Base-by-base conservation (phyloP, 2,329 filamentous ascomycete genomes). In the Aspergillus ochraceus region DNA sequence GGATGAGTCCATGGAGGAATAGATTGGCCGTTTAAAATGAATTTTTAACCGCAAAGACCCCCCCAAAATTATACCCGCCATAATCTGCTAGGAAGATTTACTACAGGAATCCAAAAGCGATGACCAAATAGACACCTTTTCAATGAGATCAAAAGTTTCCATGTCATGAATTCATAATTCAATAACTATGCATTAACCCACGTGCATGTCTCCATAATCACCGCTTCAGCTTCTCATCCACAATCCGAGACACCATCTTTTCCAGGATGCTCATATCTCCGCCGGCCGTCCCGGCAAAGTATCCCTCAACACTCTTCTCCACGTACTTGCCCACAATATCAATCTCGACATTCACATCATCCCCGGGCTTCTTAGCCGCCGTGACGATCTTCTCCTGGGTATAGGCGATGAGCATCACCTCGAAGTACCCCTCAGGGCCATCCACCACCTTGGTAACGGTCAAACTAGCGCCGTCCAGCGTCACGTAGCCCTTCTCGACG, bases 371-470 rank as follows among this genome's bases (percentile, higher is more conserved):
- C 84, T 97, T 97, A 55, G 80, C 81, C 2, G 90, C 91, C 64
- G 92, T 87, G 17, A 96, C 89, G 17, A 99, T 88, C 76, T 90
- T 90, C 77, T 94, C 91, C 80, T 98, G 95, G 11, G 95, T 97
- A 77, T 99, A 99, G 9, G 90, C 86, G 75, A 99, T 97, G 62
- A 99, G 82, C 95, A 99, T 99, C 53, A 99, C 90, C 84, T 98
- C 95, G 79, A 85, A 89, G 86, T 89, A 97, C 75, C 92, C 96
- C 47, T 89, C 88, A 65, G 87, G 85, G 4, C 73, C 83, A 75
- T 97, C 94, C 69, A 94, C 80, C 30, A 98, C 94, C 66, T 86
- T 84, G 2, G 94, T 98, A 2, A 99, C 85, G 0, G 95, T 99
- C 81, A 99, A 80, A 73, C 93, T 97, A 24, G 95, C 94, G 4